phyloP scores from a whole-genome alignment of 257 asterid species.

The Penstemon newberryi region DNA sequence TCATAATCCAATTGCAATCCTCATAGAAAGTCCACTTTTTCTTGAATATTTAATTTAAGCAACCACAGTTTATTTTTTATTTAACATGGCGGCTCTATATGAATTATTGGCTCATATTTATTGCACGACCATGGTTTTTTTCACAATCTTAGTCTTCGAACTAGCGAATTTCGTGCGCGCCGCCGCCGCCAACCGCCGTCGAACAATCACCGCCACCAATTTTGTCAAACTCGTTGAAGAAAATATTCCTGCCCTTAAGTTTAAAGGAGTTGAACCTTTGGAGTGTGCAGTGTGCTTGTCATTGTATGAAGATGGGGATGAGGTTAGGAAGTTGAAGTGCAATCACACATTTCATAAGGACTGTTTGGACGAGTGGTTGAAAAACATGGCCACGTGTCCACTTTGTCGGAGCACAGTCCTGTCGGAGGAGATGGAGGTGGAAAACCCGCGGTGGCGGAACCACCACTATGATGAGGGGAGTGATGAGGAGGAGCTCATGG shows the following conservation, averaged over 20 bases:
- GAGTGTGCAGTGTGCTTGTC: conserved; percentile 65
- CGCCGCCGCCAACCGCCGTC: conserved; percentile 30
- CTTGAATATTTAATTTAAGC: no score
- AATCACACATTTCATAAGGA: conserved; percentile 58
- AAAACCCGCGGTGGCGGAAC: conserved; percentile 34
- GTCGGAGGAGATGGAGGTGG: conserved; percentile 55
- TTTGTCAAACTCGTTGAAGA: conserved; percentile 53
- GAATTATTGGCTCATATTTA: conserved; percentile 42
- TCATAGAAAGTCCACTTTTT: no score
- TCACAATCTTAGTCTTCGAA: conserved; percentile 52
- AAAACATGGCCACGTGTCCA: conserved; percentile 58
- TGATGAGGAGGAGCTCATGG: conserved; percentile 53
- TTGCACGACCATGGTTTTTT: conserved; percentile 40
- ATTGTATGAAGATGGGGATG: conserved; percentile 53
- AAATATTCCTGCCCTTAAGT: conserved; percentile 43
- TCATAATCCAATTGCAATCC: no score
- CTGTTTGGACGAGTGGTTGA: conserved; percentile 74
- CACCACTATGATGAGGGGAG: conserved; percentile 28
- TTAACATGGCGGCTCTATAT: conserved; percentile 45
- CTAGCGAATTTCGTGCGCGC: conserved; percentile 40
- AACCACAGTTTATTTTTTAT: no score
- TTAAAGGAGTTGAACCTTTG: conserved; percentile 4
- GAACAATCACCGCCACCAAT: conserved; percentile 43
- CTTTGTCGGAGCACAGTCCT: conserved; percentile 58
- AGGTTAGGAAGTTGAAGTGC: conserved; percentile 57